These are phyloP conservation scores for Medicago truncatula DNA, from an alignment of 306 rosid genomes.

Conservation along the genomic window MtrunA17r5.0-ANR NC_053042.1:17207501-17208000, in stretches of 20 bases:
- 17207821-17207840: constrained; percentile 5
- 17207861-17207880: neutral
- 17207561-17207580: constrained; percentile 47
- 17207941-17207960: constrained; percentile 47
- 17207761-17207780: neutral
- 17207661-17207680: constrained; percentile 11
- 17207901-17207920: neutral
- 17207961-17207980: constrained; percentile 55
- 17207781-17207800: constrained; percentile 5
- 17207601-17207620: neutral
- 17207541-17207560: constrained; percentile 61
- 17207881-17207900: neutral
- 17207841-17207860: neutral
- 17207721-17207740: constrained; percentile 15
- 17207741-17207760: constrained; percentile 28
- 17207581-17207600: neutral
- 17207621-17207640: too few species aligned
- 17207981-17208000: constrained; percentile 68
- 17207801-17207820: constrained; percentile 5
- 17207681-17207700: neutral
- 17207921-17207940: constrained; percentile 5
- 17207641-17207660: neutral
- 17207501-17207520: constrained; percentile 56
- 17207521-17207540: constrained; percentile 51
- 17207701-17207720: neutral